phyloP scores from a whole-genome alignment of 2,329 filamentous ascomycete species.

The Apiospora pterosperma region DNA sequence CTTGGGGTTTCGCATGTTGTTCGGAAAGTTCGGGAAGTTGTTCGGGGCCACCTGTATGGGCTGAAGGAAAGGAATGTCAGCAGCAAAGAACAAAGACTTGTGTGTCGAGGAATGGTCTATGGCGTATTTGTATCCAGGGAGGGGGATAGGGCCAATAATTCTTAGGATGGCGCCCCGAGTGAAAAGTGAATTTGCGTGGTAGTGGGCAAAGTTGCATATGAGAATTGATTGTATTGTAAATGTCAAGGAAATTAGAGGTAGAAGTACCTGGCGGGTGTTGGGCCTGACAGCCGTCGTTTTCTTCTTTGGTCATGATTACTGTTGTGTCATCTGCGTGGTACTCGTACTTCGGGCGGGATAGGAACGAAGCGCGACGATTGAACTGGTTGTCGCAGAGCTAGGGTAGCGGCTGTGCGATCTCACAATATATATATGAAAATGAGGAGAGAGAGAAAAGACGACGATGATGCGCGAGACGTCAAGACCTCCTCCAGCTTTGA shows the following conservation, averaged over 20 bases:
- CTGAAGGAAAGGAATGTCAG: constrained; percentile 7
- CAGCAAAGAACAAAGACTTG: constrained; percentile 7
- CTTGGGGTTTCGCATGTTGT: constrained; percentile 5
- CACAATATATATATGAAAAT: not conserved
- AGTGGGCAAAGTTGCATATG: not conserved
- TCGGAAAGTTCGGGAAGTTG: constrained; percentile 7
- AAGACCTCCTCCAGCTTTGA: constrained; percentile 1
- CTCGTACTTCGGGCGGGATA: not conserved
- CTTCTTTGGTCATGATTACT: not conserved
- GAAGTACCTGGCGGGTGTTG: not conserved
- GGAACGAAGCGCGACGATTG: not conserved
- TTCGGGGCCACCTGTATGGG: constrained; percentile 4
- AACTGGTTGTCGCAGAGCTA: not conserved
- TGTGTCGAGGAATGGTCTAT: not conserved
- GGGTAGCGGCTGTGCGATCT: not conserved
- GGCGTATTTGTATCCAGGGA: not conserved
- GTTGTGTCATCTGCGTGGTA: not conserved
- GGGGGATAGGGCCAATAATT: not conserved
- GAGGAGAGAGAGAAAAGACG: constrained; percentile 2
- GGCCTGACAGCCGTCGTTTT: constrained; percentile 1
- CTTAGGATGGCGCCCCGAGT: not conserved
- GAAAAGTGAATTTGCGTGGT: not conserved
- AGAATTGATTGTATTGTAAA: not conserved
- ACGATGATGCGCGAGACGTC: constrained; percentile 4
- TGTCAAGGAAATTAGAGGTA: not conserved